Evolutionary conservation across 148 eudicot species (phyloP), one percentile per base, ranked within the genome.

Genomic region (Pharnaceum exiguum): DNA sequence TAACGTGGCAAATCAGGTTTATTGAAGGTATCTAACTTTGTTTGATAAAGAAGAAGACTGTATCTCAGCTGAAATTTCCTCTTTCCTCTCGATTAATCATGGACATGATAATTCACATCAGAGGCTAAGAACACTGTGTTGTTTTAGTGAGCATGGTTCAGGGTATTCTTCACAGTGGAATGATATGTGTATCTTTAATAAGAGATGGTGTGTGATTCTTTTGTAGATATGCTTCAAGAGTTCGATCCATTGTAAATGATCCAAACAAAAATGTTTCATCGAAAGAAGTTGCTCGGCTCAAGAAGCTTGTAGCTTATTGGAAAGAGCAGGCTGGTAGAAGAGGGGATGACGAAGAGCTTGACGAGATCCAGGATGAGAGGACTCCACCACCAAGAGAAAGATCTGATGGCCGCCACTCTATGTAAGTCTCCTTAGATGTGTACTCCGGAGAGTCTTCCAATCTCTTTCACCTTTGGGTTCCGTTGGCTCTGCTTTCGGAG

Each of bases 301-400:
- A 82, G 68, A 94, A 82, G 72, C 53, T 82, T 46, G 91, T 89
- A 13, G 75, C 81, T 21, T 75, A 89, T 74, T 94, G 96, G 96
- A 94, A 84, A 69, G 96, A 86, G 67, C 96, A 86, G 56, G 96
- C 99, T 2, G 99, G 99, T 53, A 81, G 79, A 69, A 86, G 74
- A 61, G 96, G 89, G 13, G 99, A 89, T 0, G 95, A 89, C 16
- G 96, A 89, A 31, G 96, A 89, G 27, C 76, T 89, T 4, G 95
- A 89, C 68, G 99, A 94, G 71, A 83, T 94, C 54, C 99, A 84
- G 80, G 99, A 94, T 10, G 91, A 94, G 65, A 71, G 87, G 17
- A 45, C 80, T 26, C 46, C 66, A 26, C 38, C 66, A 26, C 38
- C 72, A 12, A 84, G 65, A 62, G 86, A 88, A 13, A 79, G 60